A percentile compares a stretch with the other conserved stretches of the same genome.
These are phyloP conservation scores for Solioccasus polychromus DNA, from an alignment of 768 basidiomycete species.

Conservation along the genomic window DNA sequence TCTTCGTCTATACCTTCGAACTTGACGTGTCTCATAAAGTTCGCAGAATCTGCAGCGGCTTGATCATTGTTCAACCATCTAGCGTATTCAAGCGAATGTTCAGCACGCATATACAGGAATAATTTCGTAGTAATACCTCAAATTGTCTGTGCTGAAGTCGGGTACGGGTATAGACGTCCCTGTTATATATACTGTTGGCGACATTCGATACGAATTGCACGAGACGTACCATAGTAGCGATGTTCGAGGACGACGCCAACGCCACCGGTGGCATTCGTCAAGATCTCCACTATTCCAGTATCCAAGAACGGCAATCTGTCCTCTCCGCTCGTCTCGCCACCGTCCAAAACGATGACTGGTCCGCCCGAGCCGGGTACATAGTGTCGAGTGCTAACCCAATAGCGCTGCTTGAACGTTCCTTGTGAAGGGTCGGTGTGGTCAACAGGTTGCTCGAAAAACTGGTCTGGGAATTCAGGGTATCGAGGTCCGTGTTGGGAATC, in stretches of 20 bases:
- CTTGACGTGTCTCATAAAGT: conserved; percentile 82
- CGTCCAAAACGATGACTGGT: conserved; percentile 89
- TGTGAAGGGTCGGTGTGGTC: conserved; percentile 68
- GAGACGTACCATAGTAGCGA: conserved; percentile 71
- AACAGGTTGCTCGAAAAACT: conserved; percentile 80
- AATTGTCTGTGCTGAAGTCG: conserved; percentile 77
- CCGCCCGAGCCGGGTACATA: conserved; percentile 69
- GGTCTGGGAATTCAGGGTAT: conserved; percentile 47
- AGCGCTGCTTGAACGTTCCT: conserved; percentile 80
- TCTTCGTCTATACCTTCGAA: conserved; percentile 70
- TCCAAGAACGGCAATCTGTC: conserved; percentile 54
- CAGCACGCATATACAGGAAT: not conserved
- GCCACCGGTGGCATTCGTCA: conserved; percentile 82
- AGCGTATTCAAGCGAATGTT: conserved; percentile 7
- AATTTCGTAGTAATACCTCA: too few species aligned
- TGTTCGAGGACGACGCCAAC: conserved; percentile 91
- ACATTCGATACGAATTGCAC: not conserved
- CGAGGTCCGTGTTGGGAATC: conserved; percentile 8
- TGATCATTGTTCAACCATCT: conserved; percentile 92
- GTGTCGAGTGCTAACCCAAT: conserved; percentile 86
- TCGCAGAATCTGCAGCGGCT: conserved; percentile 85
- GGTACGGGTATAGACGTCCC: conserved; percentile 72
- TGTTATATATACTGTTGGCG: conserved; percentile 22
- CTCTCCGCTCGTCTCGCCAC: conserved; percentile 88
- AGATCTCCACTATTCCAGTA: conserved; percentile 82